Percentiles rank a stretch among this genome's conserved stretches.
These are phyloP conservation scores for Trypanosoma boissoni DNA, from an alignment of 208 protist species.

Conservation along the genomic window DNA sequence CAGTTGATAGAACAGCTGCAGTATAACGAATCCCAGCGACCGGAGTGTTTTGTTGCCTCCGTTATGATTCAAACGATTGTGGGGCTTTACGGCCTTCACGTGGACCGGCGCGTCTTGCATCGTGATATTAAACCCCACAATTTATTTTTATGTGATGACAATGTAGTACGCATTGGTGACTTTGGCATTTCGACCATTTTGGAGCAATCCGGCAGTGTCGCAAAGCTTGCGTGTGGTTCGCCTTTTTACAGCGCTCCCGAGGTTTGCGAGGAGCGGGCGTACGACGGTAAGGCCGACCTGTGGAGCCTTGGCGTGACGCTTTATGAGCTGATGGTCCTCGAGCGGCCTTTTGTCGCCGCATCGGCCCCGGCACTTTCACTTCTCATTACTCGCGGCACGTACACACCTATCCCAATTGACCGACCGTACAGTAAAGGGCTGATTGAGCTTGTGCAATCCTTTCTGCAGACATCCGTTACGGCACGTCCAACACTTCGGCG, in stretches of 20 bases:
- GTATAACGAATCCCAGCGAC: conserved; percentile 11
- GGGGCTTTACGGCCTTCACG: conserved; percentile 33
- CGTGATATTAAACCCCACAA: conserved; percentile 61
- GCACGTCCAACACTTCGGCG: conserved; percentile 60
- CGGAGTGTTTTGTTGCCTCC: conserved; percentile 52
- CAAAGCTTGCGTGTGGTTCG: conserved; percentile 78
- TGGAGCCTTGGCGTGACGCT: conserved; percentile 94
- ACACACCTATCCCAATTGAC: conserved; percentile 9
- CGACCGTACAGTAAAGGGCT: conserved; percentile 48
- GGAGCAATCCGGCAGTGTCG: conserved; percentile 27
- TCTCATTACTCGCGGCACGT: conserved; percentile 24
- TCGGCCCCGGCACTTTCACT: conserved; percentile 28
- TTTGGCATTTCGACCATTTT: conserved; percentile 82
- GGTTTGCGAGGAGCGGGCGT: conserved; percentile 80
- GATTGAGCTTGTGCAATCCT: conserved; percentile 54
- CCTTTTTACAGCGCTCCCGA: conserved; percentile 93
- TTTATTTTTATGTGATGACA: conserved; percentile 56
- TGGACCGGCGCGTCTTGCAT: conserved; percentile 46
- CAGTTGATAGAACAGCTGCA: conserved; percentile 34
- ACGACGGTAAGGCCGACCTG: conserved; percentile 94
- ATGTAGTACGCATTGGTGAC: conserved; percentile 73
- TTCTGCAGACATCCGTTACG: conserved; percentile 48
- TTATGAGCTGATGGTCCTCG: conserved; percentile 87
- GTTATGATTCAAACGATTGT: conserved; percentile 44
- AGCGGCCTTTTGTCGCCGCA: conserved; percentile 52